Conservation (phyloP, 768 basidiomycete genomes). For the Tylopilus subfusipes region DNA sequence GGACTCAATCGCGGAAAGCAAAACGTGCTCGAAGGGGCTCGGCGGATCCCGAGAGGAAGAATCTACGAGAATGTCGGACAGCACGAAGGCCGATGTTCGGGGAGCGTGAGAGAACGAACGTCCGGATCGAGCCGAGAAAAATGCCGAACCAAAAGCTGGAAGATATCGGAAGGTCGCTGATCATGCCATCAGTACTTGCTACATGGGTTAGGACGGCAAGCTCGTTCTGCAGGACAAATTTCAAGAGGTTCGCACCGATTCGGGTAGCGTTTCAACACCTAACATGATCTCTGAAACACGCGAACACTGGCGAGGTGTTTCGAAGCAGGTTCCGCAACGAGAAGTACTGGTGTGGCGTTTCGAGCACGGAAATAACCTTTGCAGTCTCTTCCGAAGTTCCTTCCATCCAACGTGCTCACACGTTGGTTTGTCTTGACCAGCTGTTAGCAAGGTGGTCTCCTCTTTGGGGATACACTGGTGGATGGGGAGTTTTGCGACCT, state of each 20-base stretch:
- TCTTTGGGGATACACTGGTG: background rate
- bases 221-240: background rate
- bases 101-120: background rate
- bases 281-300: constrained; percentile 1
- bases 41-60: constrained; percentile 4
- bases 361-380: background rate
- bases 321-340: background rate
- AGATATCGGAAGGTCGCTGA: too few relatives aligned
- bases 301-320: background rate
- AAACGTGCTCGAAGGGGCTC: background rate
- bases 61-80: background rate
- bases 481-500: background rate
- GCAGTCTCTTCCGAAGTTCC: background rate
- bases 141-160: background rate
- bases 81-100: constrained; percentile 2
- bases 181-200: background rate
- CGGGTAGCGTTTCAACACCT: background rate
- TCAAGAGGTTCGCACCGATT: background rate
- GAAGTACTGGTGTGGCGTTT: background rate
- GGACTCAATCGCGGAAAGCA: background rate
- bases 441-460: background rate
- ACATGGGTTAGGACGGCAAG: too few relatives aligned
- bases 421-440: background rate
- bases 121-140: background rate
- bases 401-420: background rate